These are phyloP conservation scores for Vitis vinifera DNA, from an alignment of 164 flowering plant species.

Conservation along the genomic window ASM3070453v1 NC_081812.1:22563501-22564000, in stretches of 20 bases:
- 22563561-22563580: background rate
- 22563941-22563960: background rate
- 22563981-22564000: no score
- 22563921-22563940: background rate
- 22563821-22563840: no score
- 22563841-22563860: no score
- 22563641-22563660: background rate
- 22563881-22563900: no score
- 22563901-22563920: background rate
- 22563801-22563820: no score
- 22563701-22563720: conserved; percentile 5
- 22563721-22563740: background rate
- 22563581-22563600: background rate
- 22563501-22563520: no score
- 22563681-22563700: background rate
- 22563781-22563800: no score
- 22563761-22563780: no score
- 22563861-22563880: no score
- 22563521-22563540: background rate
- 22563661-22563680: background rate
- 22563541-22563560: background rate
- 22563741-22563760: background rate
- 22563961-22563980: no score
- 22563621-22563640: background rate
- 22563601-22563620: background rate